Evolutionary conservation across 768 basidiomycete genomes (phyloP), one percentile per base, ranked within the genome.

Genomic region (Albatrellus ellisii): DNA sequence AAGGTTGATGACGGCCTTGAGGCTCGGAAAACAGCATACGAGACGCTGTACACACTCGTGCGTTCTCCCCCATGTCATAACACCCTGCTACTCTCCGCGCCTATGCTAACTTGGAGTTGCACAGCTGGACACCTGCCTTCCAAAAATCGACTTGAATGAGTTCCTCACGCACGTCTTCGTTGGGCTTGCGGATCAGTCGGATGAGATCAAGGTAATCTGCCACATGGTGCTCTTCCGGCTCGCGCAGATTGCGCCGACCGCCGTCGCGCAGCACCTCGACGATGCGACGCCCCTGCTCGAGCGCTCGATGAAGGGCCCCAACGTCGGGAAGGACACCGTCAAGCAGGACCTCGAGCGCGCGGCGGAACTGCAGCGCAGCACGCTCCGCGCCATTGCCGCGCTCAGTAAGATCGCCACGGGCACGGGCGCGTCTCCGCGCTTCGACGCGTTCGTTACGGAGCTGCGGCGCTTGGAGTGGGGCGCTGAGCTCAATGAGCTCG

Each of bases 1-100:
- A 90, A 86, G 57, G 88, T 95, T 40, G 95, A 99, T 53, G 92
- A 98, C 49, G 95, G 95, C 36, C 69, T 98, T 29, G 94, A 98
- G 49, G 80, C 91, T 17, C 78, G 95, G 45, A 98, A 97, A 69
- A 92, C 88, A 0, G 94, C 95, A 2, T 98, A 87, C 60, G 95
- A 99, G 61, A 90, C 91, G 1, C 87, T 97, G 68, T 92, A 95
- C 57, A 95, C 91, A 15, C 61, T 98, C 51, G 89, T 91, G 52
- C 51, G 81, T n/a, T 20, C 26, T 27, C 18, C 24, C 24, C n/a
- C 17, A 7, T 14, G 8, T 20, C 21, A 0, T 1, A 14, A 17
- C 4, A 29, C 41, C 37, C 15, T 39, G 26, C 2, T 27, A 35
- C 34, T 28, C 49, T 26, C 42, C 38, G 32, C 18, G 38, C 14